These are phyloP conservation scores for Phytophthora pinifolia DNA, from an alignment of 352 stramenopile species.

Conservation along the genomic window DNA sequence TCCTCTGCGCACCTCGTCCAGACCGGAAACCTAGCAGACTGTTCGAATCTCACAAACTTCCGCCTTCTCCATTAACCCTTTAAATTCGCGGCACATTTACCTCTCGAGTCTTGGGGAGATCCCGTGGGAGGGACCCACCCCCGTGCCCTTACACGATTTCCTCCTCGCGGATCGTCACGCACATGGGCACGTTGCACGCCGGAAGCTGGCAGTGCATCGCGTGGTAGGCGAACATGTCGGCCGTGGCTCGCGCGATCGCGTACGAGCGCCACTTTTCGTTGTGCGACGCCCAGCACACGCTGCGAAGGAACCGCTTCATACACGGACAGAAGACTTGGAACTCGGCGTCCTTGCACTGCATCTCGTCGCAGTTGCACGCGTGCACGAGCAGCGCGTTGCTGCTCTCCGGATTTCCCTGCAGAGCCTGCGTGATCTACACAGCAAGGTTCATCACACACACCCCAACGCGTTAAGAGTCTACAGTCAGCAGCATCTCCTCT, in stretches of 20 bases:
- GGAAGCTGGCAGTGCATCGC: constrained; percentile 41
- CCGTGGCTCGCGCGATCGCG: constrained; percentile 42
- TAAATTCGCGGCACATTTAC: not conserved
- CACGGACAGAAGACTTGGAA: constrained; percentile 50
- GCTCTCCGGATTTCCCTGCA: constrained; percentile 40
- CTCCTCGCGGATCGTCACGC: constrained; percentile 41
- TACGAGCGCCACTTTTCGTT: constrained; percentile 54
- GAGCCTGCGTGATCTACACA: constrained; percentile 41
- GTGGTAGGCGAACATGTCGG: constrained; percentile 58
- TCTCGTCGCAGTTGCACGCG: constrained; percentile 54
- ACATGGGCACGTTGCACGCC: constrained; percentile 46
- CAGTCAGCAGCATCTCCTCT: not conserved
- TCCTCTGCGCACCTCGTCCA: constrained; percentile 4
- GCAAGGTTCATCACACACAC: not conserved
- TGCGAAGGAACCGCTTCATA: constrained; percentile 73
- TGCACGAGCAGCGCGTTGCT: constrained; percentile 62
- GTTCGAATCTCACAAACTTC: no score
- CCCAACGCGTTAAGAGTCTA: not conserved
- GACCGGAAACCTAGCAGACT: constrained; percentile 1
- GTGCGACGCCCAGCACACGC: constrained; percentile 66
- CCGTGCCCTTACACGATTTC: constrained; percentile 43
- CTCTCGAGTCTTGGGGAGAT: no score
- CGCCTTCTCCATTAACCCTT: no score
- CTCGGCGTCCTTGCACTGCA: constrained; percentile 36
- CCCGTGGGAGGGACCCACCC: no score